Percentiles rank a stretch among this genome's conserved stretches.
Conservation (phyloP, 495 filamentous ascomycete species). For the Tuber melanosporum region DNA sequence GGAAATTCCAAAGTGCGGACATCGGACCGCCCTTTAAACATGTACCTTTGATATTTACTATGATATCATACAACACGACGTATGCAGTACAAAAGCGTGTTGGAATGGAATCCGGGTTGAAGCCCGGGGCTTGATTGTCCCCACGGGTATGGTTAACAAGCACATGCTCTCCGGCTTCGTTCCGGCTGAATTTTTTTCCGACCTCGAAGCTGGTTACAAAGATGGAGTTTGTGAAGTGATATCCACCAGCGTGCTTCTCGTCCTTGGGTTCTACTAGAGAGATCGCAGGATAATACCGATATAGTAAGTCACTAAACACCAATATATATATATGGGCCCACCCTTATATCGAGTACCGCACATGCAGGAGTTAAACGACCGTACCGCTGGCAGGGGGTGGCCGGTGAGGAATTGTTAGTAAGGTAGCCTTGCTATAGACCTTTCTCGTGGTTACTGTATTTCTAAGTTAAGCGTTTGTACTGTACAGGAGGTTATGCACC, state of each 20-base stretch:
- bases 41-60: neutral
- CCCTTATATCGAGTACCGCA: neutral
- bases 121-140: neutral
- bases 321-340: neutral
- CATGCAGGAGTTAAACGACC: neutral
- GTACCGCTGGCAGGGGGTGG: neutral
- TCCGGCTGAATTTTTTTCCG: neutral
- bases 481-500: neutral
- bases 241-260: neutral
- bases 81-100: neutral
- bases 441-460: neutral
- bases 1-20: neutral
- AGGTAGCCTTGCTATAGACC: neutral
- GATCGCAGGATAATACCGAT: neutral
- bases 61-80: neutral
- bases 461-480: neutral
- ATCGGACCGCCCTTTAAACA: neutral
- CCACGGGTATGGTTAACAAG: neutral
- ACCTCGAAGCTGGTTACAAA: neutral
- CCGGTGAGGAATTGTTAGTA: neutral
- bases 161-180: neutral
- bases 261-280: neutral
- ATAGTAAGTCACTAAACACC: neutral
- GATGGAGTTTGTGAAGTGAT: neutral
- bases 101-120: neutral